Percentiles rank a stretch among this genome's conserved stretches.
Conservation (phyloP, 148 eudicot species). For the Drosera capensis region DNA sequence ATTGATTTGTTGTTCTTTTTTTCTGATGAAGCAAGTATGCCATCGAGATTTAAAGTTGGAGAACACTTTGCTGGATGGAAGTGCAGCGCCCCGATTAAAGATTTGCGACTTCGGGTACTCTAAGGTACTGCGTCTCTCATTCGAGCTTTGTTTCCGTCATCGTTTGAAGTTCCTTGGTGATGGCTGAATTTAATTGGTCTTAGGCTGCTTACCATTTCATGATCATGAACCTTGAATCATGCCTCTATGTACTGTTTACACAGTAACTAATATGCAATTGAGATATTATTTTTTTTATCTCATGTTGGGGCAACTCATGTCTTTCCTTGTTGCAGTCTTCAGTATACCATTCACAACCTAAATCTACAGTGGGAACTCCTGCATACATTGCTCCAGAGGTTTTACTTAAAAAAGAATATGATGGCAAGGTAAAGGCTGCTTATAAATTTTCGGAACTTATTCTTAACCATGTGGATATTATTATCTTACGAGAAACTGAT, state of each 20-base stretch:
- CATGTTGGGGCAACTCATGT: background rate
- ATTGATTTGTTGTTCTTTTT: conserved; percentile 4
- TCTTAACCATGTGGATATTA: background rate
- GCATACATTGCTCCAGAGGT: conserved; percentile 96
- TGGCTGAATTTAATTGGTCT: background rate
- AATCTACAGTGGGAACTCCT: conserved; percentile 93
- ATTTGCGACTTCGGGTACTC: conserved; percentile 97
- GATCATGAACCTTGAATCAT: background rate
- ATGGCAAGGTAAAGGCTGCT: conserved; percentile 44
- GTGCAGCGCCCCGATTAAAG: conserved; percentile 79
- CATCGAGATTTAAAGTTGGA: conserved; percentile 88
- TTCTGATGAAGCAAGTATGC: conserved; percentile 68
- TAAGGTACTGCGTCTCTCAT: conserved; percentile 29
- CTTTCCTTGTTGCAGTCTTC: conserved; percentile 45
- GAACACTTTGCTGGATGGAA: conserved; percentile 81
- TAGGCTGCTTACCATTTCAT: background rate
- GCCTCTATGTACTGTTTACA: too few species aligned
- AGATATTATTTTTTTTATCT: too few species aligned
- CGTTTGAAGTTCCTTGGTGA: background rate
- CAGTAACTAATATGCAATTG: too few species aligned
- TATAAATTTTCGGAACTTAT: background rate
- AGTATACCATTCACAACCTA: conserved; percentile 89
- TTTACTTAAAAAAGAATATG: conserved; percentile 77
- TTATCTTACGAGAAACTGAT: too few species aligned
- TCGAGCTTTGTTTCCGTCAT: background rate